Base-by-base conservation (phyloP, 371 early-diverging fungal species). In the Apophysomyces ossiformis region DNA sequence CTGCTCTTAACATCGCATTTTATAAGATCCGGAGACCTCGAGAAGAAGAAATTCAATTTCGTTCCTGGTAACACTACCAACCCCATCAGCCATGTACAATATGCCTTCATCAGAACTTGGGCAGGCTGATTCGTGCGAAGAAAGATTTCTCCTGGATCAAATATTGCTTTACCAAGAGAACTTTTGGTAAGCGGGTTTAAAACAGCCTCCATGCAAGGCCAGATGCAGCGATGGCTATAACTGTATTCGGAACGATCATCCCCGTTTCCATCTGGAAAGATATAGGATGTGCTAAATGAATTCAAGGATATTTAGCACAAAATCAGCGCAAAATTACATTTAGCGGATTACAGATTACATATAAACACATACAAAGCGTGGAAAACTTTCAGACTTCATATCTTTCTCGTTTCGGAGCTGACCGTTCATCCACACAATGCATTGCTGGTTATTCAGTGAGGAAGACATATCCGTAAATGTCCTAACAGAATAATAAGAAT, bases 141-240 rank as follows among this genome's bases (percentile, higher is more conserved):
- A 12, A 45, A 45, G 13, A 7, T 45, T 7, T 45, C 45, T 11
- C 45, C 45, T 5, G 45, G 45, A 45, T 45, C 45, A 45, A 45
- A 45, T 45, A 7, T 45, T 45, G 45, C 45, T 45, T 45, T 45
- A 12, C 45, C 45, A 16, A 45, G 7, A 7, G 45, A 45, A 45
- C 4, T 45, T 12, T 45, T 45, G 13, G 3, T 45, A 45, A 45
- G 45, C 45, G 45, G 45, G 45, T 45, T 45, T 45, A 45, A 45
- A 45, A 45, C 45, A 45, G 45, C 45, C 45, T 45, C 45, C 45
- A 45, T 45, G 45, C 45, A 45, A 4, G 45, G 45, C 45, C 45
- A 45, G 45, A 45, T 45, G 45, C 45, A 45, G 45, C 12, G 45
- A 45, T 45, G 12, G 45, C 45, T 45, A 12, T 45, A 7, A 12